Percentiles rank a stretch among this genome's conserved stretches.
Conservation (phyloP, 768 basidiomycete species). For the Lentinus tigrinus region DNA sequence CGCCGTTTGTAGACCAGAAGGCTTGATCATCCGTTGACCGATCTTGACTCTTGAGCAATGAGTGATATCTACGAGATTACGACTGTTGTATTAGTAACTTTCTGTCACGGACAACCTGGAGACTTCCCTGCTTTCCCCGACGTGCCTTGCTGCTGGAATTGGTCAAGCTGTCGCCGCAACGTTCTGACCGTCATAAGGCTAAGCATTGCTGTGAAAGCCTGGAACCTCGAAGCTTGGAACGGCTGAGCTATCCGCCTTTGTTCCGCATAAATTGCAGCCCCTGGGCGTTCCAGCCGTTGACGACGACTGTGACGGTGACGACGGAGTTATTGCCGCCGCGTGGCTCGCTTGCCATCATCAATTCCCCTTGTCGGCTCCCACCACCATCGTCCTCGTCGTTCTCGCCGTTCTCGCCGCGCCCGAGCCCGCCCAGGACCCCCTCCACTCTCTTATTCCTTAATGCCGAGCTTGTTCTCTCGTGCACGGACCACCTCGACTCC, state of each 20-base stretch:
- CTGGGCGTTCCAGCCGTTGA: slow-evolving; percentile 13
- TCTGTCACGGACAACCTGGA: background rate
- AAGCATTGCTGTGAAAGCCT: too few species aligned
- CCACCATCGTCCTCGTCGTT: slow-evolving; percentile 8
- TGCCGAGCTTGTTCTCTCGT: slow-evolving; percentile 77
- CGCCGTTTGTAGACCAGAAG: slow-evolving; percentile 6
- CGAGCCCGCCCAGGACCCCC: slow-evolving; percentile 7
- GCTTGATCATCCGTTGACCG: background rate
- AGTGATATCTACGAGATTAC: too few species aligned
- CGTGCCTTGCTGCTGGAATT: too few species aligned
- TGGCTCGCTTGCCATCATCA: slow-evolving; percentile 14
- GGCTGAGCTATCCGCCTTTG: slow-evolving; percentile 5
- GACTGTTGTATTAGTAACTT: too few species aligned
- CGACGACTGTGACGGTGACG: slow-evolving; percentile 6
- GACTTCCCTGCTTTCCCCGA: too few species aligned
- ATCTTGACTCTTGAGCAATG: too few species aligned
- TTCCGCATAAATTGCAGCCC: slow-evolving; percentile 4
- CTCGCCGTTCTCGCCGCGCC: slow-evolving; percentile 14
- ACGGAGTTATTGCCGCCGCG: slow-evolving; percentile 11
- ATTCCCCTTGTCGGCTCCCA: slow-evolving; percentile 17
- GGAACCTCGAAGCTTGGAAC: background rate
- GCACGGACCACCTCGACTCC: slow-evolving; percentile 61
- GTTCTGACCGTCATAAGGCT: too few species aligned
- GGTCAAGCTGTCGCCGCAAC: too few species aligned
- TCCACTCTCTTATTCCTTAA: slow-evolving; percentile 34